phyloP scores from a whole-genome alignment of 164 flowering plant genomes.

The Berberis vulgaris region DNA sequence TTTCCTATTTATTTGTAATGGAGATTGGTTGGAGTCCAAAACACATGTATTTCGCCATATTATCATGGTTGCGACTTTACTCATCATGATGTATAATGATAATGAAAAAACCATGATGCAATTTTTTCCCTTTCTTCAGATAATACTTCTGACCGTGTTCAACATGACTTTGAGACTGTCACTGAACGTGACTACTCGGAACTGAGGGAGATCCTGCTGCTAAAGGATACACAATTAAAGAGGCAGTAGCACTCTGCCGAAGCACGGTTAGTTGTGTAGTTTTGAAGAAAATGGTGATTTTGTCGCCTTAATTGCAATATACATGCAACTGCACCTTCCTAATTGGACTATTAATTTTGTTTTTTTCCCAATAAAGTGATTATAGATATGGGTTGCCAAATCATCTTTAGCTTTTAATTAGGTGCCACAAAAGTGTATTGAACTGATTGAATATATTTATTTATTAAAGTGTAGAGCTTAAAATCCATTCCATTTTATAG shows the following conservation, averaged over 20 bases:
- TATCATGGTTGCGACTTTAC: background rate
- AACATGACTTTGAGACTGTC: constrained; percentile 36
- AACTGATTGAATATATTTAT: too few relatives aligned
- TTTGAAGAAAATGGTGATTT: background rate
- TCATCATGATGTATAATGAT: background rate
- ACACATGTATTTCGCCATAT: too few relatives aligned
- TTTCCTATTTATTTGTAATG: background rate
- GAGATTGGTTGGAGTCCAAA: background rate
- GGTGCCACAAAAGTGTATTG: too few relatives aligned
- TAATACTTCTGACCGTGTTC: constrained; percentile 13
- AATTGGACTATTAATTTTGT: too few relatives aligned
- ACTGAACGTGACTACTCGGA: constrained; percentile 71
- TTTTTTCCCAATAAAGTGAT: too few relatives aligned
- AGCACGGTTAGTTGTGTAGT: constrained; percentile 60
- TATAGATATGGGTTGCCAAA: too few relatives aligned
- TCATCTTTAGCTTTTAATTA: too few relatives aligned
- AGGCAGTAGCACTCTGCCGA: constrained; percentile 75
- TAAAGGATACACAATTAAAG: constrained; percentile 88
- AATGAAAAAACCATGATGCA: background rate
- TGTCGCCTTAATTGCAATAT: background rate
- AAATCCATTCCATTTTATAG: too few relatives aligned
- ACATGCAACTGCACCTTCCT: background rate
- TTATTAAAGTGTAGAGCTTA: too few relatives aligned
- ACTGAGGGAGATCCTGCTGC: constrained; percentile 97
- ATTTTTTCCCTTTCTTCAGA: constrained; percentile 21